A percentile compares a stretch with the other conserved stretches of the same genome.
These are phyloP conservation scores for Diaporthe velutina DNA, from an alignment of 2,329 filamentous ascomycete genomes.

Conservation along the genomic window DNA sequence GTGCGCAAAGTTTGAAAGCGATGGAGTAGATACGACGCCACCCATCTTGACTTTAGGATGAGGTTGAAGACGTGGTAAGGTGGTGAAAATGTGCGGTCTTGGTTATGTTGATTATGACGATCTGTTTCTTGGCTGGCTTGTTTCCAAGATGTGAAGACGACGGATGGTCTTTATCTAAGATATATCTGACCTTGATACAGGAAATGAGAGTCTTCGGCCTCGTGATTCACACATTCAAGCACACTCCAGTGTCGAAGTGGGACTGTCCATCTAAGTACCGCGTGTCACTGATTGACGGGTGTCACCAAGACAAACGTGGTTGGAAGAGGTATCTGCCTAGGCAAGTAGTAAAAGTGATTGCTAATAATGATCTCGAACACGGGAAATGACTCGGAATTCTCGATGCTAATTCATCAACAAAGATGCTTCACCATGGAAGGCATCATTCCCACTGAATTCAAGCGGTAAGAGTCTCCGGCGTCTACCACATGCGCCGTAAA, in stretches of 20 bases:
- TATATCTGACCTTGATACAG: neutral
- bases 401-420: neutral
- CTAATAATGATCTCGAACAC: neutral
- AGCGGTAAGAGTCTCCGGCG: neutral
- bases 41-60: neutral
- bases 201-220: neutral
- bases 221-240: neutral
- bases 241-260: neutral
- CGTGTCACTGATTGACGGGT: constrained; percentile 10
- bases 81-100: neutral
- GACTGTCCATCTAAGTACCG: neutral
- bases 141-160: neutral
- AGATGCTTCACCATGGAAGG: neutral
- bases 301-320: constrained; percentile 8
- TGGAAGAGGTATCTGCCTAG: neutral
- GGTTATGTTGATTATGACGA: neutral
- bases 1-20: constrained; percentile 31
- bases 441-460: neutral
- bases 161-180: neutral
- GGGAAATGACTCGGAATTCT: neutral
- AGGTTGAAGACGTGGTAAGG: neutral
- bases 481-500: neutral
- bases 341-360: neutral
- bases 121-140: neutral
- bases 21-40: neutral